Conservation (phyloP, 1,139 yeast genomes). For the Yamadazyma buinensis region DNA sequence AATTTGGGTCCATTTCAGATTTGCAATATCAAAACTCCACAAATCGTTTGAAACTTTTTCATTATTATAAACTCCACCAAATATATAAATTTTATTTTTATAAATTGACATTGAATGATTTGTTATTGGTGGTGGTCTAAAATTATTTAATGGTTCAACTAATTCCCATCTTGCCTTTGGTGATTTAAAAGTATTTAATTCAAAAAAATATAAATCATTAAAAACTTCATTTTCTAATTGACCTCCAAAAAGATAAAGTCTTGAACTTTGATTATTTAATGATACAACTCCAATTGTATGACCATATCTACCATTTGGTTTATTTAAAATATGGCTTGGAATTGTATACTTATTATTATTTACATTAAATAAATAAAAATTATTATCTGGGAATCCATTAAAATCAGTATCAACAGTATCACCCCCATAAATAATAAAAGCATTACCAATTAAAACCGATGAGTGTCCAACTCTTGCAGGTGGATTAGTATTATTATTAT, state of each 20-base stretch:
- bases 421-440: conserved; percentile 94
- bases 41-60: conserved; percentile 71
- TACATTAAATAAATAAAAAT: conserved; percentile 83
- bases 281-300: conserved; percentile 69
- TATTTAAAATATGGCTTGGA: conserved; percentile 75
- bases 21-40: conserved; percentile 74
- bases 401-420: conserved; percentile 86
- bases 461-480: conserved; percentile 98
- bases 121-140: conserved; percentile 86
- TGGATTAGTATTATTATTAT: conserved; percentile 55
- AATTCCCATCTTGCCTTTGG: conserved; percentile 83
- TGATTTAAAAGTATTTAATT: conserved; percentile 80
- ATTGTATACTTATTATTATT: conserved; percentile 89
- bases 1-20: conserved; percentile 62
- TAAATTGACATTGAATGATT: conserved; percentile 86
- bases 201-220: conserved; percentile 83
- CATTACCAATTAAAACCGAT: conserved; percentile 88
- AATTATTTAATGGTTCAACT: conserved; percentile 50
- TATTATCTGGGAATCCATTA: conserved; percentile 81
- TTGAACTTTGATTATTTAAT: conserved; percentile 62
- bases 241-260: conserved; percentile 89
- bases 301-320: conserved; percentile 93
- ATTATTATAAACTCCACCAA: conserved; percentile 90
- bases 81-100: conserved; percentile 75
- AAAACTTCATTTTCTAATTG: conserved; percentile 86